Evolutionary conservation across 1,139 yeast species (phyloP), one percentile per base, ranked within the genome.

Genomic region (Wickerhamomyces sp.): DNA sequence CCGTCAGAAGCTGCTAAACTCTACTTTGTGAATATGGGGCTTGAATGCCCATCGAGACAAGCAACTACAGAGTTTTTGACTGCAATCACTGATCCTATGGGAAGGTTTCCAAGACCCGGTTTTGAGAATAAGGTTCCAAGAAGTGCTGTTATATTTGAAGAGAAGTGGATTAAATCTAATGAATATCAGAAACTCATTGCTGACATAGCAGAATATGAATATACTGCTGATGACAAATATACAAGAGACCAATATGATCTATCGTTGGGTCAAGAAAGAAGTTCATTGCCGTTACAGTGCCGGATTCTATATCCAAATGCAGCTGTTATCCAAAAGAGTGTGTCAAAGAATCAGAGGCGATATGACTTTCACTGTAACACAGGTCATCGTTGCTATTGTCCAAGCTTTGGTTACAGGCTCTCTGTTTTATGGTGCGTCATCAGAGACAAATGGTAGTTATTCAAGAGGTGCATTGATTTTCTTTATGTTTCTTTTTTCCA

Each of bases 131-230:
- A 66, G 50, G 90, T 83, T 26, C 95, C 95, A 31, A 68, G 75
- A 48, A 79, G 87, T 7, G 76, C 91, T 1, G 70, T 67, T 39
- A 94, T 86, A 58, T 86, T 86, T 58, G 84, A 79, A 52, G 65
- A 64, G 4, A 73, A 73, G 57, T 86, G 94, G 94, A 68, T 67
- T 50, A 64, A 67, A 14, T 82, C 90, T 2, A 70, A 72, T 2
- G 78, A 81, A 45, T 78, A 71, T 56, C 53, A 61, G 8, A 60
- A 61, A 60, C 40, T 35, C 69, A 77, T 10, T 15, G 69, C 64
- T 35, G 78, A 76, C 38, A 75, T 76, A 57, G 73, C 69, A 50
- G 45, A 46, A 10, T 66, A 64, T 50, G 77, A 42, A 37, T 18
- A 27, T 7, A 29, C 7, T 23, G 77, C 50, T 53, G 35, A 51